phyloP scores from a whole-genome alignment of 2,329 filamentous ascomycete genomes.

The Metarhizium brunneum region DNA sequence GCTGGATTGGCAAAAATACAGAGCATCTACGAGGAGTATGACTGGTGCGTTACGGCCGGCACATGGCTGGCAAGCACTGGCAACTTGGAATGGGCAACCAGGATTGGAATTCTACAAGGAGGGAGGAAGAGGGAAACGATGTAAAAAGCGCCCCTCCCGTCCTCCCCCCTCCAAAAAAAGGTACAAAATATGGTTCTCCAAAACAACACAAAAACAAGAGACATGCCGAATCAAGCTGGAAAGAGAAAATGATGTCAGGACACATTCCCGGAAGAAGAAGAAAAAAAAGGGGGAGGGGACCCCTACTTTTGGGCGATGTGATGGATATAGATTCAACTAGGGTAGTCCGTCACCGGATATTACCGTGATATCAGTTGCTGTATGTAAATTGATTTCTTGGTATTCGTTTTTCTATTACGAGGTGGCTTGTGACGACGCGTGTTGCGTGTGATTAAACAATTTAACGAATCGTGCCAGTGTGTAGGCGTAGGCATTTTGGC shows the following conservation, averaged over 20 bases:
- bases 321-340: conserved; percentile 30
- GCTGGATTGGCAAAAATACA: conserved; percentile 16
- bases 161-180: too few relatives aligned
- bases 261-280: not conserved
- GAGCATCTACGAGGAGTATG: not conserved
- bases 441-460: not conserved
- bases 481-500: too few relatives aligned
- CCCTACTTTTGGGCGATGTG: conserved; percentile 12
- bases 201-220: conserved; percentile 1
- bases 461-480: too few relatives aligned
- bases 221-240: conserved; percentile 10
- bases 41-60: not conserved
- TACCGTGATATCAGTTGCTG: conserved; percentile 4
- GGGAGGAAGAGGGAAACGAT: conserved; percentile 1
- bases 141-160: conserved; percentile 5
- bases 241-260: conserved; percentile 15
- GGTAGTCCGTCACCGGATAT: conserved; percentile 33
- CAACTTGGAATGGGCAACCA: not conserved
- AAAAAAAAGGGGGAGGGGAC: conserved; percentile 6
- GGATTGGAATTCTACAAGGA: not conserved
- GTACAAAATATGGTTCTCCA: not conserved
- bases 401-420: not conserved
- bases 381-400: conserved; percentile 3
- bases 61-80: not conserved
- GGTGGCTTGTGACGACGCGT: not conserved